Evolutionary conservation across 495 filamentous ascomycete genomes (phyloP), one percentile per base, ranked within the genome.

Genomic region (Penicillium manginii): DNA sequence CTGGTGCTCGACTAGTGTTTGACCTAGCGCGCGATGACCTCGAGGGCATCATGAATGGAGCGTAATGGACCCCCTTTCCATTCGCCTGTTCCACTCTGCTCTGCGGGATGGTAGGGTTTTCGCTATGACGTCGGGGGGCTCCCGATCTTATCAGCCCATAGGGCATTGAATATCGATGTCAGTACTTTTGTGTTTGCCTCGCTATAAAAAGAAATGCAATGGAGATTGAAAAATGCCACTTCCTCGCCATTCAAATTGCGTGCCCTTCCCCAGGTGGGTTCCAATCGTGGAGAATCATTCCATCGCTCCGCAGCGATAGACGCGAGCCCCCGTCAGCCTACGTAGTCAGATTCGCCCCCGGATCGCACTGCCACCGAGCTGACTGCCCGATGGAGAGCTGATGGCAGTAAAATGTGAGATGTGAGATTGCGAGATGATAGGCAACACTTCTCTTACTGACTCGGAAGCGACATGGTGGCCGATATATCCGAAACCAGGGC

Each of bases 71-170:
- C 40, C n/a, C 40, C 40, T 19, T 43, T 43, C 40, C 7, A 19
- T 19, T 14, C 35, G 40, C 17, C 19, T 9, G 40, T 43, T 43
- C 40, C 40, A 43, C 40, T 39, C 1, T 43, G n/a, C n/a, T n/a
- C n/a, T 19, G 40, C n/a, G 14, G 17, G 8, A 19, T 2, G 3
- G 40, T 43, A n/a, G 45, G 45, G 18, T 29, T 22, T 29, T n/a
- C 45, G 11, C 46, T 53, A 65, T 65, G 63, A 65, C 63, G 59
- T 62, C 52, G 59, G 63, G 63, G 52, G 59, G 62, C 62, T 50
- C 51, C 26, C 19, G 22, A 47, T 47, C 40, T 45, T 45, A 45
- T 45, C 40, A n/a, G 9, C 35, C 35, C 11, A 14, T 14, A n/a
- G 40, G n/a, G 19, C 45, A 47, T 26, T 47, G 19, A 8, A 12